Conservation (phyloP, 208 protist species). For the Acanthamoeba quina region DNA sequence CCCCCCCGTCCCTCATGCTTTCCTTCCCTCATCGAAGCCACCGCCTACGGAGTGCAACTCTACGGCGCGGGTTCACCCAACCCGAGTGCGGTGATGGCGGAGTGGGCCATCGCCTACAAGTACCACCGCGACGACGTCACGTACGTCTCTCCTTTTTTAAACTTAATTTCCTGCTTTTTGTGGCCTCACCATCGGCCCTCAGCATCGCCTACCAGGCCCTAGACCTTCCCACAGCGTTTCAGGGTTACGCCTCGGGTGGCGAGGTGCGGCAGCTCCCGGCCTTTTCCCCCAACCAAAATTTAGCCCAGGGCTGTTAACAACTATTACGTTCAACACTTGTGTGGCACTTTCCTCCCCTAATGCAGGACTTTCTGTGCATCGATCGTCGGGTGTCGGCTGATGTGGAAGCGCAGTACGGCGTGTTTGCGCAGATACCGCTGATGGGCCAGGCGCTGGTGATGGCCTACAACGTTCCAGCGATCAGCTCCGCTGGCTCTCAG, state of each 20-base stretch:
- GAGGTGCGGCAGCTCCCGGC: too few relatives aligned
- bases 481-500: background rate
- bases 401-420: background rate
- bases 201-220: background rate
- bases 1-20: background rate
- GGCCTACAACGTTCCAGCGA: background rate
- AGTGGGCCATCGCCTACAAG: background rate
- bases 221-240: background rate
- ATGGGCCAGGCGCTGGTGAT: background rate
- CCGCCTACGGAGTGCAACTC: background rate
- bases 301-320: background rate
- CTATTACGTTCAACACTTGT: background rate
- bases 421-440: background rate
- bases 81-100: background rate
- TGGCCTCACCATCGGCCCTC: background rate
- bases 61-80: background rate
- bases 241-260: background rate
- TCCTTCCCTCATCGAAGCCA: background rate
- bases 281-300: background rate
- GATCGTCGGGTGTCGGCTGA: background rate
- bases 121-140: slow-evolving; percentile 15
- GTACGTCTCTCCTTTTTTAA: background rate
- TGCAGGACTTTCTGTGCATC: background rate
- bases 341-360: background rate
- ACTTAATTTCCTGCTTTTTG: background rate